A percentile compares a stretch with the other conserved stretches of the same genome.
phyloP scores from a whole-genome alignment of 306 rosid species.

The Medicago arabica region DNA sequence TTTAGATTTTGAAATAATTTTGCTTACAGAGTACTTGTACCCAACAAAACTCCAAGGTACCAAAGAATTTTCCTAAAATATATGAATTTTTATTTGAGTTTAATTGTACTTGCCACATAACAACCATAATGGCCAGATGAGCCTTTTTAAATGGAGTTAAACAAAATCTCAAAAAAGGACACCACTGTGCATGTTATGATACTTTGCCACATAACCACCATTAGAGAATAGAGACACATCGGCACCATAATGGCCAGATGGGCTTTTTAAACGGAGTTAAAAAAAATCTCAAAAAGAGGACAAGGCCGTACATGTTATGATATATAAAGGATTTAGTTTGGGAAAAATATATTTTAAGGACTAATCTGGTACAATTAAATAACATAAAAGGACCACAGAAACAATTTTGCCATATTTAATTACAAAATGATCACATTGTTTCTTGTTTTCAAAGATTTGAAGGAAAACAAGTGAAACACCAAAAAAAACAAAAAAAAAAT shows the following conservation, averaged over 20 bases:
- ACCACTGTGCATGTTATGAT: background rate
- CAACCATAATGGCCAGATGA: background rate
- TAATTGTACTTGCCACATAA: background rate
- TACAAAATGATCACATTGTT: background rate
- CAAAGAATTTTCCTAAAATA: no score
- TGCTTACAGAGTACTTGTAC: no score
- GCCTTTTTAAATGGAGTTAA: background rate
- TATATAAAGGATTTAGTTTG: background rate
- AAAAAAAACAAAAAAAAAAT: background rate
- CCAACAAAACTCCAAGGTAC: no score
- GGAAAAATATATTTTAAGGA: background rate
- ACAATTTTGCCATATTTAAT: background rate
- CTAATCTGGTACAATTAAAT: background rate
- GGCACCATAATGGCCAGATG: background rate
- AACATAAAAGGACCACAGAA: background rate
- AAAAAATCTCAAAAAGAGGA: background rate
- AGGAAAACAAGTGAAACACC: background rate
- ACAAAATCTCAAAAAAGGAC: background rate
- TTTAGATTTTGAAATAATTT: no score
- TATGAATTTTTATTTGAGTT: no score
- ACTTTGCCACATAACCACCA: background rate
- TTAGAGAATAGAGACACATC: background rate
- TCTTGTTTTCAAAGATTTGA: background rate
- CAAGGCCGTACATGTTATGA: background rate
- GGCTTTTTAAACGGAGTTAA: background rate